Evolutionary conservation across 140 eudicot genomes (phyloP).

Genomic region (Bidens hawaiensis): DNA sequence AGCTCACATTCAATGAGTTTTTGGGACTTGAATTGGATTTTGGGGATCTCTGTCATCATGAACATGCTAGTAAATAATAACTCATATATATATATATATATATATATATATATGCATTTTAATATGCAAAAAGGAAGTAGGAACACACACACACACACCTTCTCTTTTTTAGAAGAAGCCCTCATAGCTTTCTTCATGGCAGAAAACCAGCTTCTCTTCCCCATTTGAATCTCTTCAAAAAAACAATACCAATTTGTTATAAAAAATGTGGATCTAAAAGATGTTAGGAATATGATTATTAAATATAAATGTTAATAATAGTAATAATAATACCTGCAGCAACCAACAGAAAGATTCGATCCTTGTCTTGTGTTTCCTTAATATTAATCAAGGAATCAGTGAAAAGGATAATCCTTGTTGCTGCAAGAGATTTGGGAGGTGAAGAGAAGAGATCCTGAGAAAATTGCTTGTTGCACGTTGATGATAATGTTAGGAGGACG

Average conservation of each 20-base stretch:
- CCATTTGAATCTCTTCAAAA: conserved; percentile 45
- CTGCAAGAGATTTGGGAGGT: conserved; percentile 15
- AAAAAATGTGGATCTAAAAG: neutral
- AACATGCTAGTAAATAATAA: neutral
- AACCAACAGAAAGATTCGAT: conserved; percentile 16
- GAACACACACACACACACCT: conserved; percentile 26
- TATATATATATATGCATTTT: too few relatives aligned
- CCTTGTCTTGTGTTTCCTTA: conserved; percentile 29
- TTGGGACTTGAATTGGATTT: conserved; percentile 36
- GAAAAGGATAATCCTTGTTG: conserved; percentile 25
- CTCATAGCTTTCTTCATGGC: conserved; percentile 45
- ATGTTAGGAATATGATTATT: too few relatives aligned
- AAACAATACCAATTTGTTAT: neutral
- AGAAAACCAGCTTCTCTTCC: conserved; percentile 59
- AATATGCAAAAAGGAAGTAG: neutral
- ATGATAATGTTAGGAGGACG: neutral
- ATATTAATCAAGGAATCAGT: conserved; percentile 8
- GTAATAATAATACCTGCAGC: conserved; percentile 21
- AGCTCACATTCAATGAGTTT: conserved; percentile 31
- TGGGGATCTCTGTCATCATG: conserved; percentile 30
- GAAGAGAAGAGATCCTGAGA: conserved; percentile 18
- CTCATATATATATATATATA: neutral
- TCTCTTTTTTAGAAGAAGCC: conserved; percentile 36
- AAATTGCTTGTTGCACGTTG: neutral
- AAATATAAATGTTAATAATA: neutral